Conservation (phyloP, 257 asterid species). For the Dorcoceras hygrometricum region DNA sequence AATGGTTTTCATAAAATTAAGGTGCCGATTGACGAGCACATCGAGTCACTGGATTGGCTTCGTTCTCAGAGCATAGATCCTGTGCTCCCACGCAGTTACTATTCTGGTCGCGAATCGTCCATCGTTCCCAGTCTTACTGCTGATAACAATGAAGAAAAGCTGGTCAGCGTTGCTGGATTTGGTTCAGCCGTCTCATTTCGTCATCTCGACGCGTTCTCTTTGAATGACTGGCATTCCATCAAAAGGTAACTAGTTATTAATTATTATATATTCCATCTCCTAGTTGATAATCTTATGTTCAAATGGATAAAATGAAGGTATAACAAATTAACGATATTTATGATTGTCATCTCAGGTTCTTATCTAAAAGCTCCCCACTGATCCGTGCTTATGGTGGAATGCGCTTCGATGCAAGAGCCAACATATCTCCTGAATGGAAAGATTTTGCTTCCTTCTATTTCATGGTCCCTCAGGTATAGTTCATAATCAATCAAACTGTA, state of each 20-base stretch:
- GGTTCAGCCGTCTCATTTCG: constrained; percentile 94
- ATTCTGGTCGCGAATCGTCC: constrained; percentile 70
- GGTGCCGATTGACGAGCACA: constrained; percentile 74
- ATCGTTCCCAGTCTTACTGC: constrained; percentile 24
- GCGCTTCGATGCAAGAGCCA: constrained; percentile 70
- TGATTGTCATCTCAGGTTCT: constrained; percentile 51
- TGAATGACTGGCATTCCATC: constrained; percentile 75
- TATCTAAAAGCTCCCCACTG: constrained; percentile 76
- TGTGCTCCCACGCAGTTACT: constrained; percentile 76
- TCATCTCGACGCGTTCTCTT: constrained; percentile 60
- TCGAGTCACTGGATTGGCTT: constrained; percentile 85
- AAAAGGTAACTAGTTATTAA: constrained; percentile 45
- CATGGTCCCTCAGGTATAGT: constrained; percentile 96
- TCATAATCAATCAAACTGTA: too few species aligned
- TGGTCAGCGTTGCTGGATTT: constrained; percentile 82
- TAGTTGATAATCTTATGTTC: too few species aligned
- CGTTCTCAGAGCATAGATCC: constrained; percentile 52
- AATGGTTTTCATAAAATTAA: constrained; percentile 15
- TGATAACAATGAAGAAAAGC: constrained; percentile 28
- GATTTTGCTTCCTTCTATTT: constrained; percentile 88
- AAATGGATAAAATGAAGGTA: neutral
- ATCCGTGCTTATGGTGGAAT: constrained; percentile 96
- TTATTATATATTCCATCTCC: neutral
- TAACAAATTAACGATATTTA: constrained; percentile 5
- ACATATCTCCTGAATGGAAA: constrained; percentile 72